These are phyloP conservation scores for Myotisia sp. DNA, from an alignment of 2,329 filamentous ascomycete species.

Conservation along the genomic window DNA sequence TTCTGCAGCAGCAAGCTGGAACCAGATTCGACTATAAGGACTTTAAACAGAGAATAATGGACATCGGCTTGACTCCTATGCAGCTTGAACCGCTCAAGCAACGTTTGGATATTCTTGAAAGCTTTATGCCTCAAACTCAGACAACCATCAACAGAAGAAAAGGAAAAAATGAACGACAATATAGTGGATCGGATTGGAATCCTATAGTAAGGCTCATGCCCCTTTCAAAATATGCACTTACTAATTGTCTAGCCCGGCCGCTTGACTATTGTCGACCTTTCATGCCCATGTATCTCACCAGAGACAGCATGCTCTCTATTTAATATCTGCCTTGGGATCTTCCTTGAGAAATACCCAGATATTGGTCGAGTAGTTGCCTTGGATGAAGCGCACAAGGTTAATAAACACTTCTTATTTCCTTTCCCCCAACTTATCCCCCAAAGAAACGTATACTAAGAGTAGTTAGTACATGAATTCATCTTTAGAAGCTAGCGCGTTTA, in stretches of 20 bases:
- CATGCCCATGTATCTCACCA: slow-evolving; percentile 13
- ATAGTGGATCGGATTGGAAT: not conserved
- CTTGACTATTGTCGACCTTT: slow-evolving; percentile 15
- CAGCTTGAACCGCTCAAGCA: slow-evolving; percentile 14
- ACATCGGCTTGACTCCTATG: slow-evolving; percentile 6
- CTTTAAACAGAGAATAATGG: slow-evolving; percentile 27
- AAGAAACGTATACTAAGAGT: not conserved
- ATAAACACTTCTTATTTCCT: not conserved
- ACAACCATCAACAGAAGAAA: not conserved
- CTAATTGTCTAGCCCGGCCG: slow-evolving; percentile 5
- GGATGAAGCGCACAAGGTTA: slow-evolving; percentile 17
- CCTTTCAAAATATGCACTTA: not conserved
- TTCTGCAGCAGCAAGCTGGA: slow-evolving; percentile 25
- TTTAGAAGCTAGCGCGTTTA: slow-evolving; percentile 28
- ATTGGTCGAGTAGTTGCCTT: slow-evolving; percentile 13
- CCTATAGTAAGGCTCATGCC: not conserved
- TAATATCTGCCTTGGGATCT: slow-evolving; percentile 14
- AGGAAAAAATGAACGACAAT: not conserved
- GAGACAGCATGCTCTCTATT: slow-evolving; percentile 15
- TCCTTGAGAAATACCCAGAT: slow-evolving; percentile 11
- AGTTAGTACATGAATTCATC: slow-evolving; percentile 13
- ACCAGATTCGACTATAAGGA: slow-evolving; percentile 36
- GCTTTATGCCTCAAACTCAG: slow-evolving; percentile 13
- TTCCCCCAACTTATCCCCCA: not conserved
- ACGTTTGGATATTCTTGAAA: slow-evolving; percentile 14